Evolutionary conservation across 441 rosid species (phyloP), one percentile per base, ranked within the genome.

Genomic region (Pelargonium australe): DNA sequence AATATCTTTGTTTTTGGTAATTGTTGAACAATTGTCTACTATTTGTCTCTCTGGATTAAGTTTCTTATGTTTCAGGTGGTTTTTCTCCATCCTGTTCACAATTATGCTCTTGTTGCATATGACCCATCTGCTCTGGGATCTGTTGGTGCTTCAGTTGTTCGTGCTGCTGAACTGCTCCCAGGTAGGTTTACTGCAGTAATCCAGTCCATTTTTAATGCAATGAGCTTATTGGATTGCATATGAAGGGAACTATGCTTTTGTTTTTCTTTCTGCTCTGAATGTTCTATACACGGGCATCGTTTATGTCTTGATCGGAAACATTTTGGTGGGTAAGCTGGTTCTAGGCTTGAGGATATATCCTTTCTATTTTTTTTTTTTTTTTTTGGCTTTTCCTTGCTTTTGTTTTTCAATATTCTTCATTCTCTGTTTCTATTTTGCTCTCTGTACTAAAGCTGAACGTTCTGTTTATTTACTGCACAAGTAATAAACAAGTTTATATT

Each of bases 81-180:
- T 73, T 95, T 92, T 76, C 97, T 95, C 78, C 99, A 95, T 80
- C 98, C 99, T 71, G 96, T 92, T 79, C 91, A 88, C 77, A 95
- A 95, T 78, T 95, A 84, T 79, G 96, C 98, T 71, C 86, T 95
- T 70, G 89, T 95, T 73, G 93, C 94, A 9, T 95, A 92, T 80
- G 87, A 95, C 68, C 97, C 97, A 12, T 81, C 89, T 68, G 91
- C 91, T 65, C 40, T 95, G 72, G 98, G 88, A 61, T 75, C 86
- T 77, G 80, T 83, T 70, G 91, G 90, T 75, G 84, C 87, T 70
- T 85, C 97, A 12, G 80, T 74, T 72, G 92, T 92, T 73, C 86
- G 85, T 69, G 96, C 96, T 72, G 98, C 98, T 72, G 91, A 89
- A 73, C 81, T 95, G 68, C 91, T 88, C 69, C 97, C 97, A 57